These are phyloP conservation scores for Ogataea wickerhamii DNA, from an alignment of 805 yeast genomes.

Conservation along the genomic window DNA sequence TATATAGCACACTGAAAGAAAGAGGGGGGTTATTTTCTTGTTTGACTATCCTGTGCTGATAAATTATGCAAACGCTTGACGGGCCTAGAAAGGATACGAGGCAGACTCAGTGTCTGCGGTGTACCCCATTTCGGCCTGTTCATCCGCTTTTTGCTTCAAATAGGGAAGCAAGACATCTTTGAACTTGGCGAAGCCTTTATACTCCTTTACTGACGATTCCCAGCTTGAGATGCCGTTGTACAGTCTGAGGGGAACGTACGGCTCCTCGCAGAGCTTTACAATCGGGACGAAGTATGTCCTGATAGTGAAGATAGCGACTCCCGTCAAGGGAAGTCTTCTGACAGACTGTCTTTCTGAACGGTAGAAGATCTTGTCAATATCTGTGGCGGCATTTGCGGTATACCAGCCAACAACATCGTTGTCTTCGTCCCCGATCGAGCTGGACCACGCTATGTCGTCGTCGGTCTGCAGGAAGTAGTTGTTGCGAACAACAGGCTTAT, in stretches of 20 bases:
- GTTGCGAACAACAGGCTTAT: slow-evolving; percentile 64
- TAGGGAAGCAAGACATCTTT: slow-evolving; percentile 54
- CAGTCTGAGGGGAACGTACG: slow-evolving; percentile 57
- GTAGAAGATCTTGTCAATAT: slow-evolving; percentile 46
- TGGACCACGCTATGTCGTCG: slow-evolving; percentile 59
- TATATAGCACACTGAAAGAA: no score
- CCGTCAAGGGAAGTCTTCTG: slow-evolving; percentile 56
- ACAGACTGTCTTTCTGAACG: slow-evolving; percentile 65
- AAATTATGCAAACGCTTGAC: neutral
- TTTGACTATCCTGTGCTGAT: no score
- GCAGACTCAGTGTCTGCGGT: slow-evolving; percentile 38
- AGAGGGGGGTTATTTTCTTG: no score
- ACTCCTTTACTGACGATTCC: slow-evolving; percentile 56
- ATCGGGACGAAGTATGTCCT: slow-evolving; percentile 62
- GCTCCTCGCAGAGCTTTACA: slow-evolving; percentile 52
- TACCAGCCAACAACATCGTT: slow-evolving; percentile 58
- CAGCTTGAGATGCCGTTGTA: slow-evolving; percentile 57
- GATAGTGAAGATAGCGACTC: slow-evolving; percentile 56
- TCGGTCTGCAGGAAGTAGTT: slow-evolving; percentile 66
- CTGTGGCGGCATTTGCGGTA: slow-evolving; percentile 50
- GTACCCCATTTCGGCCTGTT: slow-evolving; percentile 44
- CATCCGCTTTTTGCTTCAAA: slow-evolving; percentile 43
- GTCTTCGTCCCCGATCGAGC: slow-evolving; percentile 57
- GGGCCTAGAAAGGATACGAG: slow-evolving; percentile 39
- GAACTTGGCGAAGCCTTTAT: slow-evolving; percentile 55